phyloP scores from a whole-genome alignment of 2,329 filamentous ascomycete species.

The Zalaria sp. region DNA sequence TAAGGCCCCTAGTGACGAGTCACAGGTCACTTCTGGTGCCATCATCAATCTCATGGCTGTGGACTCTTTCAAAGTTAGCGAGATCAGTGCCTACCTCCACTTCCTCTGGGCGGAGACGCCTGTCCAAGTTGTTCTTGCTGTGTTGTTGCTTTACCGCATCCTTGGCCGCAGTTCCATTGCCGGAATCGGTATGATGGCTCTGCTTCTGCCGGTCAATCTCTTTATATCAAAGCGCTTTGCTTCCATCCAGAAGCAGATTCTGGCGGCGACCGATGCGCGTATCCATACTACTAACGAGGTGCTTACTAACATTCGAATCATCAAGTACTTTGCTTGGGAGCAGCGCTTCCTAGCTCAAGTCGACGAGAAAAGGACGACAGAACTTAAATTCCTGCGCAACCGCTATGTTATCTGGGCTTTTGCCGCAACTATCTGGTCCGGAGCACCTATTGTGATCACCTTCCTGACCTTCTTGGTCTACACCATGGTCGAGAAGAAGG shows the following conservation, averaged over 20 bases:
- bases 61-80: conserved; percentile 96
- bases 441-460: conserved; percentile 85
- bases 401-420: conserved; percentile 85
- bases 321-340: conserved; percentile 99
- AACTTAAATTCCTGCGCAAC: conserved; percentile 64
- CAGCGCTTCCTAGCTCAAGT: conserved; percentile 75
- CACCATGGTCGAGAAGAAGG: conserved; percentile 78
- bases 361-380: conserved; percentile 70
- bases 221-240: conserved; percentile 75
- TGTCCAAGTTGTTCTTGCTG: conserved; percentile 69
- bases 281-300: conserved; percentile 97
- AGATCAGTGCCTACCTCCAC: conserved; percentile 88
- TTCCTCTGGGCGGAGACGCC: conserved; percentile 90
- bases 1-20: conserved; percentile 29
- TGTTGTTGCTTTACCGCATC: conserved; percentile 73
- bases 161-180: conserved; percentile 89
- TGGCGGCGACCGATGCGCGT: conserved; percentile 84
- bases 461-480: conserved; percentile 94
- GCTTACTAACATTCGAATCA: conserved; percentile 92
- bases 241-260: conserved; percentile 75
- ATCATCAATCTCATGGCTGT: conserved; percentile 99
- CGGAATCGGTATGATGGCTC: conserved; percentile 76
- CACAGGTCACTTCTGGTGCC: conserved; percentile 82
- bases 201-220: conserved; percentile 84
- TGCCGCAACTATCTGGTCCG: conserved; percentile 92